Conservation (phyloP, 1,284 basidiomycete species). For the Austropuccinia psidii region DNA sequence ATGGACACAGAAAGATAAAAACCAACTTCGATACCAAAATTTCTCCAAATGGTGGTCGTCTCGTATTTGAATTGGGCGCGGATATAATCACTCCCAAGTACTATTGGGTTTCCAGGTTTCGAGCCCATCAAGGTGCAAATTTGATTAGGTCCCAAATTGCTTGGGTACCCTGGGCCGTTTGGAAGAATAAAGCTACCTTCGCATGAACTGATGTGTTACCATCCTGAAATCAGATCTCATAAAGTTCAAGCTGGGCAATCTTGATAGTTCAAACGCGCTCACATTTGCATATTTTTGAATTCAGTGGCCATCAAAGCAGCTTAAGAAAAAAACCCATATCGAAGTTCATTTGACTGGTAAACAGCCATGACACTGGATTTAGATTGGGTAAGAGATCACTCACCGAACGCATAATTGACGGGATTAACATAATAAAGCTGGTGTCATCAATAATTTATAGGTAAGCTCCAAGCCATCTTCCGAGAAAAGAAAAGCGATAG, state of each 20-base stretch:
- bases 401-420: slow-evolving; percentile 59
- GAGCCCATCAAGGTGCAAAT: slow-evolving; percentile 52
- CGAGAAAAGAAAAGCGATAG: no score
- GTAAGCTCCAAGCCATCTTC: no score
- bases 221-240: no score
- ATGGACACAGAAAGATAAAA: background rate
- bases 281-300: slow-evolving; percentile 59
- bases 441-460: no score
- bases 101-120: slow-evolving; percentile 44
- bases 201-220: no score
- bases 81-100: slow-evolving; percentile 54
- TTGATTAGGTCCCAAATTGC: slow-evolving; percentile 42
- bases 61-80: slow-evolving; percentile 53
- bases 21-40: slow-evolving; percentile 30
- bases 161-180: slow-evolving; percentile 47
- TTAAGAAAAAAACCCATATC: no score
- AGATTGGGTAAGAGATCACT: no score
- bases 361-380: no score
- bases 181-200: slow-evolving; percentile 45
- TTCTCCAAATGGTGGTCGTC: slow-evolving; percentile 18
- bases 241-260: no score
- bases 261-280: no score
- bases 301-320: slow-evolving; percentile 74
- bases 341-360: no score
- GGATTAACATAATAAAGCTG: slow-evolving; percentile 58